Evolutionary conservation across 1,284 basidiomycete species (phyloP).

Genomic region (Cerrena zonata): DNA sequence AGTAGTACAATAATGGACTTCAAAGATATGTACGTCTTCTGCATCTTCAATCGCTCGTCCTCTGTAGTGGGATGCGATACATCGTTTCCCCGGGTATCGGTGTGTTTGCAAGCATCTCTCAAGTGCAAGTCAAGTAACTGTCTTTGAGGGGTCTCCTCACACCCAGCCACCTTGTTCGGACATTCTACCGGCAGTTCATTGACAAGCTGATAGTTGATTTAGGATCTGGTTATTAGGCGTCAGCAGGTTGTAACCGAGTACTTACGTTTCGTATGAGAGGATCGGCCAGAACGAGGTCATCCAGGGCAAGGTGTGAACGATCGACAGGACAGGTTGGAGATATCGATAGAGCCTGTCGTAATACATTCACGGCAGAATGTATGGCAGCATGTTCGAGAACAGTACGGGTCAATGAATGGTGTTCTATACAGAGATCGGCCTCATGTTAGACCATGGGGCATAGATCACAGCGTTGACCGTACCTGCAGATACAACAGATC

Average conservation of each 20-base stretch:
- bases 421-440: slow-evolving; percentile 33
- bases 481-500: slow-evolving; percentile 83
- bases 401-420: slow-evolving; percentile 71
- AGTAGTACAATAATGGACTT: slow-evolving; percentile 29
- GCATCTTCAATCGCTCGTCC: slow-evolving; percentile 32
- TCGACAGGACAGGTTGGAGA: slow-evolving; percentile 78
- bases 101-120: slow-evolving; percentile 53
- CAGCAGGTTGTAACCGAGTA: slow-evolving; percentile 14
- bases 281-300: slow-evolving; percentile 56
- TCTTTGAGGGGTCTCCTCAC: slow-evolving; percentile 61
- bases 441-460: slow-evolving; percentile 4
- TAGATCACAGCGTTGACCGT: slow-evolving; percentile 17
- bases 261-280: slow-evolving; percentile 70
- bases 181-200: slow-evolving; percentile 80
- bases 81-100: slow-evolving; percentile 32
- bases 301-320: slow-evolving; percentile 51
- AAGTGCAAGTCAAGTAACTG: slow-evolving; percentile 64
- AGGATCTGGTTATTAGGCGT: not conserved
- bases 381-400: slow-evolving; percentile 70
- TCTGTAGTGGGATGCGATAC: slow-evolving; percentile 34
- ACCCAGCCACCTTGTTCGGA: slow-evolving; percentile 52
- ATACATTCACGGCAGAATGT: slow-evolving; percentile 82
- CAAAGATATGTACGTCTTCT: too few relatives aligned
- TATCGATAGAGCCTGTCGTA: slow-evolving; percentile 52
- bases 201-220: slow-evolving; percentile 53